Base-by-base conservation (phyloP, 805 yeast genomes). In the Hanseniaspora osmophila region DNA sequence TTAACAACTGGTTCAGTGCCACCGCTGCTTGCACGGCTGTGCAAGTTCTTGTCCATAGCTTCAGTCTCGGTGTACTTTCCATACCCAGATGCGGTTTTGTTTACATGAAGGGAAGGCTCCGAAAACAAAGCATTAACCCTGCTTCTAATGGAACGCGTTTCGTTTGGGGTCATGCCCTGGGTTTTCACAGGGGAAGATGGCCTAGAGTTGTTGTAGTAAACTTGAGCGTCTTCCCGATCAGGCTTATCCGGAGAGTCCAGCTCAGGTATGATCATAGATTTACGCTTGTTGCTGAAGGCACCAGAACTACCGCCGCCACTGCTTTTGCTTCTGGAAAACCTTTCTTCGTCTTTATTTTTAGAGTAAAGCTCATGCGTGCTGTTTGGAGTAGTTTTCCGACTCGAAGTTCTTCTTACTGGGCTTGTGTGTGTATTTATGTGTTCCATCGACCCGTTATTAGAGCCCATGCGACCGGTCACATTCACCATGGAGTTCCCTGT, bases 61-160 rank as follows among this genome's bases (percentile, higher is more conserved):
- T 22, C 27, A 22, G 27, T 22, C 42, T 71, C 80, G 0, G 88
- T 78, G 56, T 73, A 84, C 57, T 76, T 75, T 7, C 95, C 95
- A 60, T 87, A 86, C 0, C 95, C 95, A 5, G 69, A 61, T 0
- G 95, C 95, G 0, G 90, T 78, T 53, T 74, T 79, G 15, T 63
- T 57, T 0, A 73, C 64, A 2, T 73, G 17, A 10, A 51, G 54
- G 12, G 53, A 53, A 6, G 59, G 52, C 18, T 49, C 50, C 48
- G 60, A 66, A 46, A 77, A 58, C 37, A 75, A 62, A 52, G 67
- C 68, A 41, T 70, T 72, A 58, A 78, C 75, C 51, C 83, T 66
- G 46, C 72, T 63, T 52, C 77, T 80, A 40, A 79, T 77, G 0
- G 73, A 66, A 29, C 57, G 27, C 27, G 27, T 22, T 22, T 22